phyloP scores from a whole-genome alignment of 352 stramenopile genomes.

The Globisporangium viniferum region DNA sequence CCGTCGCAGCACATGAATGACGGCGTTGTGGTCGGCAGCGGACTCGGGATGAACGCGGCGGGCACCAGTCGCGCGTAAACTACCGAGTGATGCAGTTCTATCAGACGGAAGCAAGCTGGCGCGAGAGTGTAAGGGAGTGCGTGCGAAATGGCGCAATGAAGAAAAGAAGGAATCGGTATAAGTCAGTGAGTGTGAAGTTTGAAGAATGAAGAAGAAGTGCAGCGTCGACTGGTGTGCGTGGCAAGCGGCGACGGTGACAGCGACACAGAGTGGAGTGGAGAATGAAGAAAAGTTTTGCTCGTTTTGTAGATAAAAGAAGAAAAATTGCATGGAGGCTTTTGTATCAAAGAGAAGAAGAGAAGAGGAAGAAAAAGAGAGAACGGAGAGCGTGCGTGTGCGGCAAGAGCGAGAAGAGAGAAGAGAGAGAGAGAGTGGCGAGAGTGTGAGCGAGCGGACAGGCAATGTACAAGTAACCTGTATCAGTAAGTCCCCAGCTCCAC shows the following conservation, averaged over 20 bases:
- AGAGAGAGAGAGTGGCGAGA: slow-evolving; percentile 21
- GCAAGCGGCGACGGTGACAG: background rate
- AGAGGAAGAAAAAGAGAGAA: slow-evolving; percentile 35
- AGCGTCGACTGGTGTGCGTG: background rate
- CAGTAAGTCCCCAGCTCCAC: slow-evolving; percentile 46
- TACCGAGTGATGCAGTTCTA: background rate
- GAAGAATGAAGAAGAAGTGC: slow-evolving; percentile 21
- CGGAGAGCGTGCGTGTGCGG: background rate
- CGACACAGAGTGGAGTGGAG: slow-evolving; percentile 5
- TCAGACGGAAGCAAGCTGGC: slow-evolving; percentile 5
- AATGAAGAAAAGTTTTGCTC: slow-evolving; percentile 45
- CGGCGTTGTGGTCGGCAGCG: slow-evolving; percentile 20
- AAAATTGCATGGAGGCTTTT: slow-evolving; percentile 48
- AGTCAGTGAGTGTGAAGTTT: slow-evolving; percentile 9
- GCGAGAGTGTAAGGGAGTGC: slow-evolving; percentile 4
- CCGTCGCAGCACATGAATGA: slow-evolving; percentile 42
- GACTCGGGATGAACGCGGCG: slow-evolving; percentile 41
- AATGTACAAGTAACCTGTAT: slow-evolving; percentile 65
- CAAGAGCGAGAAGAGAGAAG: slow-evolving; percentile 12
- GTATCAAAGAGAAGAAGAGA: slow-evolving; percentile 36
- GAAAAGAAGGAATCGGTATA: slow-evolving; percentile 21
- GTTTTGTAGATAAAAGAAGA: slow-evolving; percentile 67
- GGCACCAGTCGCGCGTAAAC: slow-evolving; percentile 41
- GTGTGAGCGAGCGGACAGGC: slow-evolving; percentile 26
- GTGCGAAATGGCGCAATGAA: background rate